Evolutionary conservation across 805 yeast species (phyloP), one percentile per base, ranked within the genome.

Genomic region (Sugiyamaella floridensis): DNA sequence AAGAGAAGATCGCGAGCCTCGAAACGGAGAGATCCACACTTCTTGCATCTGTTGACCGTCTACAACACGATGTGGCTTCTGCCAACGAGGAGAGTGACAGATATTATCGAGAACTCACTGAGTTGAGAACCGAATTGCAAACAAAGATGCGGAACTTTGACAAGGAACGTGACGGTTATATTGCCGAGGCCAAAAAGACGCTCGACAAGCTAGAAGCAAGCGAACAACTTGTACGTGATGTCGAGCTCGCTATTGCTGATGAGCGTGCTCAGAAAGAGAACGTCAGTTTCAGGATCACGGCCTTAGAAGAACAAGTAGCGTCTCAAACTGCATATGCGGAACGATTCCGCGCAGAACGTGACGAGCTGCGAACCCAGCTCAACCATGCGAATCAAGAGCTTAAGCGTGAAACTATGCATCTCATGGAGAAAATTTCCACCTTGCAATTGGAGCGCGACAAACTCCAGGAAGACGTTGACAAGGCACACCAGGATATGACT

Each of bases 1-100:
- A 65, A 59, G 66, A 59, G 26, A 59, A 18, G 49, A 60, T 69
- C 18, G 75, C 67, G 7, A 55, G 62, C 0, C 47, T 64, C 20
- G 69, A 63, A 40, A 65, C 61, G 43, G 76, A 69, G 51, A 67
- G 64, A 34, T 60, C 66, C 20, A 70, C 70, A 40, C 51, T 68
- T 4, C 64, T 63, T n/a, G 62, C 61, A 20, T 63, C 74, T 0
- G 57, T 74, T 0, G 60, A 61, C 1, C 58, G 71, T 3, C 59
- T 77, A 41, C 75, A 71, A 58, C 65, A 66, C 34, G 81, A 78
- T 49, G 56, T 65, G 14, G 67, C 55, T 48, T 51, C 55, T 12
- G 55, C 65, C 18, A 61, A 60, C 22, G 58, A 66, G 18, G 69
- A 67, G 40, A 47, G 55, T 16, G 67, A 61, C 46, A 54, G 55